Base-by-base conservation (phyloP, 495 filamentous ascomycete species). In the Penicillium fimorum region DNA sequence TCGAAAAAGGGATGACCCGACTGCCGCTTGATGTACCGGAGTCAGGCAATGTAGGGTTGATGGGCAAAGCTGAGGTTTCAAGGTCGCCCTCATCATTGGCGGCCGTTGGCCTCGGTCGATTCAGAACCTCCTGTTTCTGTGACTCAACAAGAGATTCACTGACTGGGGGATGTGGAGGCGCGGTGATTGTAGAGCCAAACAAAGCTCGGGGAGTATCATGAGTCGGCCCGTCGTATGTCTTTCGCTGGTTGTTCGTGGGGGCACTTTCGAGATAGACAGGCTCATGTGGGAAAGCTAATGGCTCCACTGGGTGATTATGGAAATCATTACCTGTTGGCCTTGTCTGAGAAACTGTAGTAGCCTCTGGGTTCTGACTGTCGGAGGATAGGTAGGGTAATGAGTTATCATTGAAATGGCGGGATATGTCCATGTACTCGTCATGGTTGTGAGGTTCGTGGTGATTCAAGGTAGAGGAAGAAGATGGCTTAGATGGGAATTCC, bases 401-500 rank as follows among this genome's bases (percentile, higher is more conserved):
- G 27, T 53, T 11, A 30, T 43, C 37, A 9, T 46, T 22, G 38
- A 42, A 24, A 11, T 22, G 29, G 18, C 38, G 5, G 13, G 33
- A 32, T 33, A 30, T 25, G 22, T 64, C 47, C 44, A 52, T 46
- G 44, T 35, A 47, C 18, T 25, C 29, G 22, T 32, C 27, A 15
- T 42, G 22, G n/a, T 32, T 37, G 3, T 59, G 42, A 15, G 55
- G 27, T 41, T 66, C 65, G 17, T 63, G 50, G 29, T 68, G 65
- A 40, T 68, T 68, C 52, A 68, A 46, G 18, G 65, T 68, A 2
- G 65, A 68, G 41, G 65, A 46, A 20, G 65, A 68, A 3, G 65
- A 68, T 51, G 60, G 63, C 11, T 59, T 55, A 44, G 65, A 65
- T 15, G 60, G 29, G 37, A 66, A 68, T 5, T 18, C 47, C 30